phyloP scores from a whole-genome alignment of 2,329 filamentous ascomycete genomes.

The Colletotrichum trifolii region DNA sequence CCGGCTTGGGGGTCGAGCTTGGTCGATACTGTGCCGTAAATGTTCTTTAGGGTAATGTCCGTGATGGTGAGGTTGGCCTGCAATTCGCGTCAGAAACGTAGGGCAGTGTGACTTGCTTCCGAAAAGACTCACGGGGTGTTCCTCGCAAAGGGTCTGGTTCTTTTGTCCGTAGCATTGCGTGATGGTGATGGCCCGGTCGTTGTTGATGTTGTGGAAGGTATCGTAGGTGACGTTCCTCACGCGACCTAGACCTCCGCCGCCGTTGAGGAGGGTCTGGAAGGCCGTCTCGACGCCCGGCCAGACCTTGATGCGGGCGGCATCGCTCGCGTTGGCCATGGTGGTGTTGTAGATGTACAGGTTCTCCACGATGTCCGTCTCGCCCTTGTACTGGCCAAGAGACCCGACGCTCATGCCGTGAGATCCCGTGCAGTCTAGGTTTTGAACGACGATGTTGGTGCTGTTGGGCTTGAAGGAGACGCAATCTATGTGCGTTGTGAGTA shows the following conservation, averaged over 20 bases:
- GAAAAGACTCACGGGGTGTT: constrained; percentile 41
- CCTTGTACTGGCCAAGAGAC: constrained; percentile 74
- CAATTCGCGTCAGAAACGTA: rapidly evolving
- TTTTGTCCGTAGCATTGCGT: constrained; percentile 68
- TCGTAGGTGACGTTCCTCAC: constrained; percentile 73
- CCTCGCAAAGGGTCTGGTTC: constrained; percentile 45
- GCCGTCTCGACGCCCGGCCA: constrained; percentile 66
- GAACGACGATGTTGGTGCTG: constrained; percentile 74
- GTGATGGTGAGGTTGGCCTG: constrained; percentile 40
- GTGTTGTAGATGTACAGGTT: constrained; percentile 73
- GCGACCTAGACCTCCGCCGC: constrained; percentile 65
- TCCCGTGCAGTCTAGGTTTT: constrained; percentile 75
- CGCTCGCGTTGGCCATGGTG: constrained; percentile 67
- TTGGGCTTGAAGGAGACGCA: constrained; percentile 82
- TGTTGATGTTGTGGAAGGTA: constrained; percentile 65
- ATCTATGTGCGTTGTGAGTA: constrained; percentile 44
- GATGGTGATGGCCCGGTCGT: constrained; percentile 70
- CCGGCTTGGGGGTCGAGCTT: constrained; percentile 45
- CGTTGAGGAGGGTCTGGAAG: constrained; percentile 67
- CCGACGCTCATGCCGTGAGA: constrained; percentile 81
- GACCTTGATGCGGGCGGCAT: constrained; percentile 78
- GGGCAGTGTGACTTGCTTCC: rapidly evolving
- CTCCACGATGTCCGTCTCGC: constrained; percentile 73
- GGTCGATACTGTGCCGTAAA: constrained; percentile 43
- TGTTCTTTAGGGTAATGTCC: constrained; percentile 43